Base-by-base conservation (phyloP, 257 asterid genomes). In the Verbena officinalis region DNA sequence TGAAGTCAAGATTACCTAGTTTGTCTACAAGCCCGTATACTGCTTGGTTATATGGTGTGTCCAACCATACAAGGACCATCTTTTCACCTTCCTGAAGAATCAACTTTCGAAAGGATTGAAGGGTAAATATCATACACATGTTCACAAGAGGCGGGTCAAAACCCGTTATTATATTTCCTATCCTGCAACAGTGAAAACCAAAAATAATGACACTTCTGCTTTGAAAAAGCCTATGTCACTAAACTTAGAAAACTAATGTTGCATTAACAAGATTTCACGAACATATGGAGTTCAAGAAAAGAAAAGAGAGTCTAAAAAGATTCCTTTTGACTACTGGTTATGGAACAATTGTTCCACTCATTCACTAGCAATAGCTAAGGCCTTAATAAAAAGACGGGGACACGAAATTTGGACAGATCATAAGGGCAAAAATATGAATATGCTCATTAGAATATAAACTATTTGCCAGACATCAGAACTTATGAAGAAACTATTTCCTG, bases 41-140 rank as follows among this genome's bases (percentile, higher is more conserved):
- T 63, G 99, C 99, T 86, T 90, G 98, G 77, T 94, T 90, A 80
- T 88, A 94, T 40, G 98, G 96, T 24, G 98, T 90, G 74, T 90
- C 98, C 71, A 90, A 80, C 98, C 96, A 90, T 42, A 90, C 94
- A 63, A 94, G 99, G 58, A 94, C 95, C 75, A 90, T 67, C 81
- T 94, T 94, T 80, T 94, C 96, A 71, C 99, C 99, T 87, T 90
- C 99, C 77, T 94, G 96, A 61, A 94, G 99, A 73, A 94, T 67
- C 80, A 90, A 69, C 83, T 94, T 94, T 58, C 90, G 85, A 68
- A 88, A 58, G 59, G 99, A 90, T 80, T 94, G 99, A 59, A 86
- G 62, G 39, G 97, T 94, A 75, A 94, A 86, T 67, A 94, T 59
- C 82, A 63, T 69, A 65, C 96, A 90, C 95, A 94, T 84, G 68